Conservation (phyloP, 1,284 basidiomycete species). For the Cryptococcus jaspeensis region DNA sequence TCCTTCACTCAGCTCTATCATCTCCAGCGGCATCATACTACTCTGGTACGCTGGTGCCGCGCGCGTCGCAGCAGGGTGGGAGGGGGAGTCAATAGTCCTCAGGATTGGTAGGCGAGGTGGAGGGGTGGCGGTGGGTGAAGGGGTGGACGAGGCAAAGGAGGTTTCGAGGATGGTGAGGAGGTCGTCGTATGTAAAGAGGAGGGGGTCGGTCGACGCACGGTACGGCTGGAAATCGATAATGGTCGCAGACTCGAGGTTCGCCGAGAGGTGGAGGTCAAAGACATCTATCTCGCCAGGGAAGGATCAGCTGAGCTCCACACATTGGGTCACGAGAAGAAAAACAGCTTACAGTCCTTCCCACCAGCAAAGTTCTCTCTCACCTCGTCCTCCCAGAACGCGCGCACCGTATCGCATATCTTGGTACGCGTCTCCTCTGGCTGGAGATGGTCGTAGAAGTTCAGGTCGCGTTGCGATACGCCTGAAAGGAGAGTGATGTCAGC, state of each 20-base stretch:
- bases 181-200: conserved; percentile 82
- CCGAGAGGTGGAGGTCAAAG: conserved; percentile 83
- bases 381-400: conserved; percentile 66
- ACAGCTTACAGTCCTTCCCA: conserved; percentile 65
- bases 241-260: conserved; percentile 70
- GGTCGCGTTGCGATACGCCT: conserved; percentile 89
- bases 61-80: conserved; percentile 64
- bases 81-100: conserved; percentile 67
- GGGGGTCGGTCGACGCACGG: conserved; percentile 75
- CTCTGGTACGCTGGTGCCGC: conserved; percentile 74
- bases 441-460: conserved; percentile 84
- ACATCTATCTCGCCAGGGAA: conserved; percentile 58
- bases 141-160: conserved; percentile 8
- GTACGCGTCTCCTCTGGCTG: conserved; percentile 61
- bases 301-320: neutral
- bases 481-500: neutral
- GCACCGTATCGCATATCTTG: conserved; percentile 60
- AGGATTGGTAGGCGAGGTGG: conserved; percentile 56
- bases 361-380: conserved; percentile 63
- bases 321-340: too few species aligned
- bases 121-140: neutral
- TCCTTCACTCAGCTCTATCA: conserved; percentile 73
- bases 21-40: conserved; percentile 91
- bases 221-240: conserved; percentile 91
- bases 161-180: conserved; percentile 56